Conservation (phyloP, 805 yeast species). For the Monosporozyma servazzii region DNA sequence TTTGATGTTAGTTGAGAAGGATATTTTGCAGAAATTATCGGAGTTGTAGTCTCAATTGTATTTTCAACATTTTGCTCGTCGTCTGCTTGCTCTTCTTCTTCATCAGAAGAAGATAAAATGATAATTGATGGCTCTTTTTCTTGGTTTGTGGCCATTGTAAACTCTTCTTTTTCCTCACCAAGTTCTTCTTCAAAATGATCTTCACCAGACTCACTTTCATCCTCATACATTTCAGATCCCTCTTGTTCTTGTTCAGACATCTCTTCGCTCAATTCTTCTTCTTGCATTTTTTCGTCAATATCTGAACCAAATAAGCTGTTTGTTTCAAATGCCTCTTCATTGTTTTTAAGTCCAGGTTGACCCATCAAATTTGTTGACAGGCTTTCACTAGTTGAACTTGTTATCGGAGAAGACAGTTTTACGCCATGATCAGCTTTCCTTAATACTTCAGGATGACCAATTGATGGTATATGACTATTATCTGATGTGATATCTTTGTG, state of each 20-base stretch:
- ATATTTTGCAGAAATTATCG: background rate
- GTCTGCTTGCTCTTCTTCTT: slow-evolving; percentile 2
- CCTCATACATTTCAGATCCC: background rate
- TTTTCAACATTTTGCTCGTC: background rate
- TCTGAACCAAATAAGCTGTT: background rate
- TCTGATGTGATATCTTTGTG: background rate
- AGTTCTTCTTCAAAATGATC: background rate
- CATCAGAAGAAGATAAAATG: slow-evolving; percentile 6
- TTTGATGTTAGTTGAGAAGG: background rate
- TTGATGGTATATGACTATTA: background rate
- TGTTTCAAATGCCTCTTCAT: background rate
- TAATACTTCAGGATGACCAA: background rate
- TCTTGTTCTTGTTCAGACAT: background rate
- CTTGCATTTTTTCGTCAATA: background rate
- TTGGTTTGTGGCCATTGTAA: background rate
- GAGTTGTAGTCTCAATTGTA: background rate
- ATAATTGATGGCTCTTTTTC: slow-evolving; percentile 5
- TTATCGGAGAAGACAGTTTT: background rate
- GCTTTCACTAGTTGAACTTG: background rate
- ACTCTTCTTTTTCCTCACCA: slow-evolving; percentile 1
- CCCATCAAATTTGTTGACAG: background rate
- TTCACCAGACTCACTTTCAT: background rate
- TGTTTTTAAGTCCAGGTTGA: background rate
- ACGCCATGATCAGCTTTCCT: background rate
- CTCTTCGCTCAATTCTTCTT: slow-evolving; percentile 1